phyloP scores from a whole-genome alignment of 208 protist genomes.

The Naegleria fowleri region DNA sequence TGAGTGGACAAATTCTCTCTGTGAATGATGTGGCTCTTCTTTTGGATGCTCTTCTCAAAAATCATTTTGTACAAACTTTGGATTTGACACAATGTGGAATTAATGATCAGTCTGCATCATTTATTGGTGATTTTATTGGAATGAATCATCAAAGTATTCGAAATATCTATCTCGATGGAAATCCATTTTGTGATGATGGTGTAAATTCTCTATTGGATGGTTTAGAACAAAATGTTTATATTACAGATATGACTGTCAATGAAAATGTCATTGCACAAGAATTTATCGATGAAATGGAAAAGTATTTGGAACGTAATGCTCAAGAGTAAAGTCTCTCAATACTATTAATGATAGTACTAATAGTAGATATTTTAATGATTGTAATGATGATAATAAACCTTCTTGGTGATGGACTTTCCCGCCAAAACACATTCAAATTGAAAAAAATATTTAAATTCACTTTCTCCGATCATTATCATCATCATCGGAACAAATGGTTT shows the following conservation, averaged over 20 bases:
- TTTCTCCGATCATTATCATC: too few species aligned
- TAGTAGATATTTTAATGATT: too few species aligned
- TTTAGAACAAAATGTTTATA: neutral
- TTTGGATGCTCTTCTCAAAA: neutral
- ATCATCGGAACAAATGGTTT: too few species aligned
- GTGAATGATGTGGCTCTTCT: neutral
- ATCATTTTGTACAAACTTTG: neutral
- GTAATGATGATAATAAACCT: too few species aligned
- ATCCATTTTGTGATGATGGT: neutral
- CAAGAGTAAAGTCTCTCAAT: too few species aligned
- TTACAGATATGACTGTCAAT: neutral
- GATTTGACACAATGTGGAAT: neutral
- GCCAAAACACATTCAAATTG: too few species aligned
- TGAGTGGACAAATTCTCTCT: neutral
- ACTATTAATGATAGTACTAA: too few species aligned
- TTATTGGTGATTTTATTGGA: neutral
- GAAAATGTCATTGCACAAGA: neutral
- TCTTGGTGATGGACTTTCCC: too few species aligned
- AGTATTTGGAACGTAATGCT: neutral
- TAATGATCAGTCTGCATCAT: neutral
- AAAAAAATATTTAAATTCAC: too few species aligned
- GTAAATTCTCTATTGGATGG: neutral
- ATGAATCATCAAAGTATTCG: neutral
- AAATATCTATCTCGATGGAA: neutral
- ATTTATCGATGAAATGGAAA: neutral